Evolutionary conservation across 345 rosid genomes (phyloP), one percentile per base, ranked within the genome.

Genomic region (Euphorbia lathyris): DNA sequence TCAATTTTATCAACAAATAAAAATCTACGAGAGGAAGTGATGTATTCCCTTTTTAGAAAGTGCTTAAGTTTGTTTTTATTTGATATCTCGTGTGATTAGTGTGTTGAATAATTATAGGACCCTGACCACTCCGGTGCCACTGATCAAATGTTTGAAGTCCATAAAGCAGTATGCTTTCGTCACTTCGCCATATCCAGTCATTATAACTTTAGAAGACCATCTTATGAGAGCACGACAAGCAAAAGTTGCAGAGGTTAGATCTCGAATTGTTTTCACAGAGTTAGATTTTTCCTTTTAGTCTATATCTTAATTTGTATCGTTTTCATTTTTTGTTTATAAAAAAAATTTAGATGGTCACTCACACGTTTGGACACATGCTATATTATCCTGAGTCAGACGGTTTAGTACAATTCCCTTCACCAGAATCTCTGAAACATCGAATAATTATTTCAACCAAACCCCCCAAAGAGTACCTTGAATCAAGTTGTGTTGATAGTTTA

Each of bases 141-240:
- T 70, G 10, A 79, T 82, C 53, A 90, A 76, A 74, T 92, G 99
- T 77, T 74, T 95, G 58, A 81, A 26, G 73, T 86, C 97, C 58
- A 92, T 95, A 61, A 86, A 76, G 83, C 85, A 84, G 17, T 58
- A 90, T 74, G 97, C 98, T 9, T 94, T 94, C 69, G 72, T 71
- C 75, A 86, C 80, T 57, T 92, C 93, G 65, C 92, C 92, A 3
- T 92, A 88, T 73, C 97, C 97, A 1, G 93, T 95, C 72, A 83
- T 92, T 74, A 87, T 95, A 65, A 95, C 99, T 75, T 86, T 92
- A 47, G 99, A 95, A 88, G 99, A 95, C 81, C 99, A 92, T 74
- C 96, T 95, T 36, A 86, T 87, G 40, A 80, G 87, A 32, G 77
- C 85, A n/a, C 97, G 87, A 64, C 97, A 88, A 70, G 87, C 92